Percentiles rank a stretch among this genome's conserved stretches.
phyloP scores from a whole-genome alignment of 1,139 yeast genomes.

The Taphrina pruni region DNA sequence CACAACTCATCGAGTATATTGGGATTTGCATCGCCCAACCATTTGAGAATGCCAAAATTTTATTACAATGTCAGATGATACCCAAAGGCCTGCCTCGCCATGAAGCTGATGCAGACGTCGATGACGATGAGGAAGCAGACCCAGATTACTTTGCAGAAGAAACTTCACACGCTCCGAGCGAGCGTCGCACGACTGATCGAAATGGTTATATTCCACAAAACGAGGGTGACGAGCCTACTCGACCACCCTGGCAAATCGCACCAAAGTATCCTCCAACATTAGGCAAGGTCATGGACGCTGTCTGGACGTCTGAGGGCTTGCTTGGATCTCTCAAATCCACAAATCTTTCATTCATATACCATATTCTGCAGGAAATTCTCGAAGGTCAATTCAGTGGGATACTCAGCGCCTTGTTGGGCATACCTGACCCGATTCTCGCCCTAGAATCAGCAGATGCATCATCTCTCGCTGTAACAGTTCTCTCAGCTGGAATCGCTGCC shows the following conservation, averaged over 20 bases:
- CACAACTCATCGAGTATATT: conserved; percentile 24
- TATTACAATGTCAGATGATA: conserved; percentile 64
- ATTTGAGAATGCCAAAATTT: conserved; percentile 77
- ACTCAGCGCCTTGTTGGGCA: conserved; percentile 72
- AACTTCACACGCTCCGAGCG: conserved; percentile 2
- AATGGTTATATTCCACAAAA: conserved; percentile 41
- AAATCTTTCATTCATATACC: conserved; percentile 81
- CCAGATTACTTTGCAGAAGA: conserved; percentile 30
- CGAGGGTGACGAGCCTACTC: conserved; percentile 41
- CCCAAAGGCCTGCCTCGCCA: conserved; percentile 43
- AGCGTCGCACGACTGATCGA: conserved; percentile 38
- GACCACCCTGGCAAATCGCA: conserved; percentile 41
- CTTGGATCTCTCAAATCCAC: conserved; percentile 85
- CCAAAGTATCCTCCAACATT: conserved; percentile 25
- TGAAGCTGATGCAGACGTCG: conserved; percentile 46
- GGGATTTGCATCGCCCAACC: conserved; percentile 68
- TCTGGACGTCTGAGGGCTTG: conserved; percentile 78
- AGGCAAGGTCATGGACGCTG: conserved; percentile 70
- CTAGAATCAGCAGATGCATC: conserved; percentile 77
- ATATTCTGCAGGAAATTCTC: conserved; percentile 73
- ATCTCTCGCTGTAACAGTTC: conserved; percentile 69
- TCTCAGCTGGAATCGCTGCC: conserved; percentile 76
- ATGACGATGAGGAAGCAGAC: conserved; percentile 61
- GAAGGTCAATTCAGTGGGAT: conserved; percentile 66
- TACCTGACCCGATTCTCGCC: conserved; percentile 84